These are phyloP conservation scores for Parachaetomium inaequale DNA, from an alignment of 495 filamentous ascomycete genomes.

Conservation along the genomic window DNA sequence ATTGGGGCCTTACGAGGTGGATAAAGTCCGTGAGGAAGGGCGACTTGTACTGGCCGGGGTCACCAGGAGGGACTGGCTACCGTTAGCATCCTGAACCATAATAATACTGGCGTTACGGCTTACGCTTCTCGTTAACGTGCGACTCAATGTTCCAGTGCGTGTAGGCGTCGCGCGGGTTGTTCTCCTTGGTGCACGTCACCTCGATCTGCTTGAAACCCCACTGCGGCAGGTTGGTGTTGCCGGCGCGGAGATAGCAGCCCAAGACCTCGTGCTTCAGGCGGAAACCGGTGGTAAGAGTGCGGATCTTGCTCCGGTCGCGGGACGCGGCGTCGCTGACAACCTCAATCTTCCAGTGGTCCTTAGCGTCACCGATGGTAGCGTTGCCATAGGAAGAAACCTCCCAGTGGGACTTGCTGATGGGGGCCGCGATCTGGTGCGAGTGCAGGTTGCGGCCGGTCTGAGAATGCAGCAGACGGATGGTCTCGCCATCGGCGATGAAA, in stretches of 20 bases:
- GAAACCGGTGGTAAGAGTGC: constrained; percentile 92
- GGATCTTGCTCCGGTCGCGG: constrained; percentile 76
- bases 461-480: constrained; percentile 85
- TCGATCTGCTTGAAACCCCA: constrained; percentile 99
- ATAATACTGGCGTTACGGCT: constrained; percentile 35
- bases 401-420: constrained; percentile 80
- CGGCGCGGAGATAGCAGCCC: constrained; percentile 91
- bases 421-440: constrained; percentile 83
- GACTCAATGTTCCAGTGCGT: constrained; percentile 99
- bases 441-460: constrained; percentile 97
- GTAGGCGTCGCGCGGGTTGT: constrained; percentile 87
- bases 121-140: constrained; percentile 90
- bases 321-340: constrained; percentile 87
- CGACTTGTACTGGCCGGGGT: constrained; percentile 91
- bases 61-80: constrained; percentile 75
- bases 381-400: constrained; percentile 98
- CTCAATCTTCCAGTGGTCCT: constrained; percentile 96
- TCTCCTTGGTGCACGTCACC: constrained; percentile 89
- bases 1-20: constrained; percentile 53
- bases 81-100: constrained; percentile 21
- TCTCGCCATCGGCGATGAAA: constrained; percentile 73
- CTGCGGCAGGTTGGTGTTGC: constrained; percentile 93
- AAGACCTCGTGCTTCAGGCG: constrained; percentile 77
- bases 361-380: constrained; percentile 92
- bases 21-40: constrained; percentile 96